Base-by-base conservation (phyloP, 1,284 basidiomycete species). In the Vanrija sp. region DNA sequence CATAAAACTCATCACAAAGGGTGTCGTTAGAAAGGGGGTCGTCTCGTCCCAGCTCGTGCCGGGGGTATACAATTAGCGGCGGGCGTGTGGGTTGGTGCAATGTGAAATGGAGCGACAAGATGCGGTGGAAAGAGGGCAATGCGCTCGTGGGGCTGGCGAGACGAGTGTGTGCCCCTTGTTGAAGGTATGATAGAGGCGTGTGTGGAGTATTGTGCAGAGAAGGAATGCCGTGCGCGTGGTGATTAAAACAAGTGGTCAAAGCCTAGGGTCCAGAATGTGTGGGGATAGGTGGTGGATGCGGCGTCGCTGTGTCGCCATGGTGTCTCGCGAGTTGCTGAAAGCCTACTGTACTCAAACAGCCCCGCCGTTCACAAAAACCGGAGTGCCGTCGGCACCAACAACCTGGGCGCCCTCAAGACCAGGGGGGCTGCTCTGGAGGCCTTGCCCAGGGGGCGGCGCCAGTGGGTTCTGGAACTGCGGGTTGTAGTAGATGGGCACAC, bases 401-500 rank as follows among this genome's bases (percentile, higher is more conserved):
- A 43, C 18, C 14, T 18, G 42, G 5, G 42, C 12, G 34, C 34
- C 34, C 34, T 34, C 34, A 12, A 34, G 34, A 34, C 34, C 4
- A 14, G 25, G 21, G 39, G 43, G 34, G 21, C 44, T 29, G 51
- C 23, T 40, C 39, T 49, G 48, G 5, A 40, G 38, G 2, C 29
- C 23, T 5, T 8, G 34, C 14, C 34, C 34, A 34, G 9, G 34
- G 34, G 34, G 34, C 25, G 44, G 40, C 19, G 44, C 44, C 14
- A 45, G 23, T 1, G 44, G 44, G 25, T 26, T 16, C 15, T 52
- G 50, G 43, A 52, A 46, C 45, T 52, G 51, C 6, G 44, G 51
- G 38, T 46, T 46, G 51, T 52, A 52, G 44, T 38, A 52, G 19
- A 52, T 38, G n/a, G 44, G 51, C 4, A 52, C 51, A 6, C 18